Evolutionary conservation across 169 alveolate genomes (phyloP), one percentile per base, ranked within the genome.

Genomic region (Eimeria praecox): DNA sequence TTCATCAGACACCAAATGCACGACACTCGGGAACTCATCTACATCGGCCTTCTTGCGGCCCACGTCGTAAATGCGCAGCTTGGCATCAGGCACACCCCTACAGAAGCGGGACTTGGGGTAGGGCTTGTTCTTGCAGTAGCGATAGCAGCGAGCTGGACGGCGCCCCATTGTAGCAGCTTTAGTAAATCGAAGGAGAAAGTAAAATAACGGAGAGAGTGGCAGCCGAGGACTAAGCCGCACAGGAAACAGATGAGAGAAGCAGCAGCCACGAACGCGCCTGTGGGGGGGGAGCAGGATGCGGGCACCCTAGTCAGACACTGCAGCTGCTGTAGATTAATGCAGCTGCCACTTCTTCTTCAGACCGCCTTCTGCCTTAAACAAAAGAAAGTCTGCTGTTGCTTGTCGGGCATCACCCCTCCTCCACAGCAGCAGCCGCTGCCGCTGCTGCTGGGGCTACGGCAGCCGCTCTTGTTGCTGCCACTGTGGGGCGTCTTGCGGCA

Each of bases 31-130:
- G 98, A 99, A 99, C 96, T 98, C 99, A 62, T 99, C 99, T 86
- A 98, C 99, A 82, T 98, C 99, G 38, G 99, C 99, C 96, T 98
- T 99, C 99, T 99, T 99, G 96, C 97, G 97, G 62, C 99, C 99
- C 97, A 98, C 98, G 97, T 99, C 99, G 97, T 99, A 99, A 96
- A 99, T 99, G 94, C 99, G 98, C 97, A 99, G 98, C 97, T 99
- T 99, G 59, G 99, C 99, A 96, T 99, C 99, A 27, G 99, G 99
- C 85, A 99, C 99, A 98, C 99, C 99, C 80, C 99, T 97, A 97
- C 99, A 98, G 97, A 98, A 99, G 96, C 99, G 99, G 73, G 99
- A 98, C 98, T 99, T 99, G 78, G 99, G 99, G 98, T 99, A 99
- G 86, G 99, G 99, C 97, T 99, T 99, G 98, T 99, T 99, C 98